Evolutionary conservation across 73 alveolate genomes (phyloP), one percentile per base, ranked within the genome.

Genomic region (Blepharisma japonicum): DNA sequence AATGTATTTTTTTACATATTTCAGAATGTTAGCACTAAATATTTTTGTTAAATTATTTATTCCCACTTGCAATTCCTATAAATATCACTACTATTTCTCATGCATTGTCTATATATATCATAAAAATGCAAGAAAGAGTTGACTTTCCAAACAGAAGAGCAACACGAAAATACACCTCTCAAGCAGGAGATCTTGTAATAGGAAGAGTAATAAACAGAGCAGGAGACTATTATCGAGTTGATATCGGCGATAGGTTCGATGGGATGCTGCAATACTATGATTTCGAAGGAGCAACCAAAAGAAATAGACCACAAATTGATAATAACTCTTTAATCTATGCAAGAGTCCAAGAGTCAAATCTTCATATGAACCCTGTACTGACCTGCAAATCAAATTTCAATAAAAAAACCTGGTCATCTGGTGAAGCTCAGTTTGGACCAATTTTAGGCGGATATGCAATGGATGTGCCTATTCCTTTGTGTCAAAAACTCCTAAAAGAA

Each of bases 251-350:
- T n/a, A 11, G 66, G 9, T 70, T 70, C 6, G 56, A 39, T 9
- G 61, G 76, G 38, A 72, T 68, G 49, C 55, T 82, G 7, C 74
- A 82, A 49, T 46, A 39, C 55, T 71, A 68, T 61, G 89, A 77
- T 47, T 82, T 81, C 45, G 89, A 85, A 81, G 92, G 89, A 7
- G 89, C 92, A 6, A 81, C 89, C n/a, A 85, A 85, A 71, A 80
- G 77, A 76, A 85, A 85, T 72, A 80, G 78, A 54, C 89, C 92
- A 7, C 68, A 80, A 25, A 7, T 85, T 20, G 54, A 82, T 32
- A 49, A 23, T 45, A 86, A 90, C 14, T 54, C 48, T 55, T 71
- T 82, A 20, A 23, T 81, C 25, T 85, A 70, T 72, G 27, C 74
- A 32, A 81, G 86, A 81, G 80, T 85, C 0, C 74, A 25, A 20